These are phyloP conservation scores for Cutaneotrichosporon sp. DNA, from an alignment of 1,284 basidiomycete genomes.

Conservation along the genomic window DNA sequence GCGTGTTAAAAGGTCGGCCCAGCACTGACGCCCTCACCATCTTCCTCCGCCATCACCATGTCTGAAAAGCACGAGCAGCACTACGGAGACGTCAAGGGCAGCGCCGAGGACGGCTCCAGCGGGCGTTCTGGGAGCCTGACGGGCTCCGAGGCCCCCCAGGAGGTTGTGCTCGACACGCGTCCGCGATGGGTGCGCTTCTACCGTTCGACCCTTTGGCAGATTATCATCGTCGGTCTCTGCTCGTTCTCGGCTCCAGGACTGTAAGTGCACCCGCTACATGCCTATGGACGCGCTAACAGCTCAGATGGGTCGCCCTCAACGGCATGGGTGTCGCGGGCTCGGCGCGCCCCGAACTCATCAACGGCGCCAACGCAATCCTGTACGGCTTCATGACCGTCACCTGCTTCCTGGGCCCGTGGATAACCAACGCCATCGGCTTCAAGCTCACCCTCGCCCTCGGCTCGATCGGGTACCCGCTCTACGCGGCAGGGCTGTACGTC, in stretches of 20 bases:
- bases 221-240: slow-evolving; percentile 26
- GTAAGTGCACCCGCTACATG: too few species aligned
- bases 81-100: too few species aligned
- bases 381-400: slow-evolving; percentile 29
- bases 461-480: slow-evolving; percentile 37
- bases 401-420: slow-evolving; percentile 15
- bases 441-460: slow-evolving; percentile 43
- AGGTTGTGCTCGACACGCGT: too few species aligned
- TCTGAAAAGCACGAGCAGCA: too few species aligned
- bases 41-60: too few species aligned
- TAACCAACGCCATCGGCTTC: slow-evolving; percentile 28
- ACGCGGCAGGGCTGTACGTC: slow-evolving; percentile 43
- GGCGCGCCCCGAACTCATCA: slow-evolving; percentile 39
- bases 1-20: too few species aligned
- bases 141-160: too few species aligned
- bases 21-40: too few species aligned
- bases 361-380: slow-evolving; percentile 38
- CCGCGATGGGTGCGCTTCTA: slow-evolving; percentile 10
- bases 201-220: slow-evolving; percentile 34
- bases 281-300: too few species aligned
- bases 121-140: too few species aligned
- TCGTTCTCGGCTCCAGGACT: slow-evolving; percentile 43
- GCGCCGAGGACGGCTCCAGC: too few species aligned
- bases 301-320: slow-evolving; percentile 38
- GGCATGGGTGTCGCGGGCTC: slow-evolving; percentile 44